Base-by-base conservation (phyloP, 768 basidiomycete species). In the Rhodosporidiobolus odoratus region DNA sequence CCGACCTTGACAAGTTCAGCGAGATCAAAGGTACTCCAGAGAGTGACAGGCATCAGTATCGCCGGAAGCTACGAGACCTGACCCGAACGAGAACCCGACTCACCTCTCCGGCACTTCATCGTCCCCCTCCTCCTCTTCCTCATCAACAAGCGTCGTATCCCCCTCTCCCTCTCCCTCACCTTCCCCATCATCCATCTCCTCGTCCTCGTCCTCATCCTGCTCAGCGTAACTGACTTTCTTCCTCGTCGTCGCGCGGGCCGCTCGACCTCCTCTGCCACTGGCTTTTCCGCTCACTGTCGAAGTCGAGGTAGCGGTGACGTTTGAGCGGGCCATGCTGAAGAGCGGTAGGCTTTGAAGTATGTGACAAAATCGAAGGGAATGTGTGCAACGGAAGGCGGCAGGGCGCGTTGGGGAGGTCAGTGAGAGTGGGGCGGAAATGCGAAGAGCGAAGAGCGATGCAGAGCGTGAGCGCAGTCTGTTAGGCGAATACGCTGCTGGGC, bases 191-290 rank as follows among this genome's bases (percentile, higher is more conserved):
- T 52, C 62, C 25, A 48, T 41, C 38, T 48, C 62, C 10, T 45
- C 62, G 13, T 59, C 57, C 23, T 6, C n/a, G 23, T 34, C 52
- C 23, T 61, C 37, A 5, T 56, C 25, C 21, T 27, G 10, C 45
- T 53, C 66, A 12, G 34, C 40, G 53, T 68, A 68, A 21, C 16
- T 56, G 15, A 47, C 41, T 5, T 41, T 35, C 45, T 68, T 61
- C 23, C 17, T 53, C 5, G 32, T 35, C 21, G 47, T 56, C 32
- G 54, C 17, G 9, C n/a, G 15, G 32, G 32, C n/a, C 9, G 8
- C 34, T 34, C 54, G 27, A 8, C 48, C 48, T 25, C 48, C 48
- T 15, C 30, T 30, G 52, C 27, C 21, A 19, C 52, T 23, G 43
- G 43, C 43, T 45, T 45, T 45, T 23, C 43, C 43, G 43, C 27